Base-by-base conservation (phyloP, 495 filamentous ascomycete species). In the Penicillium desertorum region DNA sequence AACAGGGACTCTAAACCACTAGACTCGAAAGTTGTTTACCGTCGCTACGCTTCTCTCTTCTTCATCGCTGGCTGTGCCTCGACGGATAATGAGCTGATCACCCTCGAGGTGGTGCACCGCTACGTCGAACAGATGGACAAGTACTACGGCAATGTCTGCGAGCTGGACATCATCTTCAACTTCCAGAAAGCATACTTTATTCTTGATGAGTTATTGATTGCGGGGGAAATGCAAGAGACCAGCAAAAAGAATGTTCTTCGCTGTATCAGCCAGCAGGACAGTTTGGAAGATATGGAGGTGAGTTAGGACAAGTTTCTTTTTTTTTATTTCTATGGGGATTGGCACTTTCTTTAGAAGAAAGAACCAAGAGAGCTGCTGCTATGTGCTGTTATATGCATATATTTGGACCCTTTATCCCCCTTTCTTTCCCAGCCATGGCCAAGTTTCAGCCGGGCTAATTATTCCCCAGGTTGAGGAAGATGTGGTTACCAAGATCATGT, bases 101-200 rank as follows among this genome's bases (percentile, higher is more conserved):
- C 90, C 32, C 88, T 99, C 62, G 94, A 99, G 72, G 91, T 98
- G 70, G 93, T 99, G 47, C 94, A 99, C 76, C 90, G 94, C 63
- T 98, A 97, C 72, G 94, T 98, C 48, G 94, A 99, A 73, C 94
- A 98, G 77, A 99, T 98, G 94, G 94, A 99, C 81, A 99, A 98
- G 72, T 99, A 98, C 81, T 99, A 99, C 71, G 94, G 94, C 72
- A 99, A 99, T 75, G 94, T 99, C 56, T 99, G 94, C 84, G 95
- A 99, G 79, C 80, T 98, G 62, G 94, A 98, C 67, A 94, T 98
- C 69, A 96, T 98, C 67, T 99, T 99, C 83, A 98, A 98, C 74
- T 98, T 98, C 73, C 94, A 97, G 70, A 98, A 98, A 78, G 94
- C 95, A 53, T 99, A 99, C 73, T 97, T 95, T 74, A 98, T 99